Base-by-base conservation (phyloP, 305 asterid genomes). In the Fraxinus floribunda region DNA sequence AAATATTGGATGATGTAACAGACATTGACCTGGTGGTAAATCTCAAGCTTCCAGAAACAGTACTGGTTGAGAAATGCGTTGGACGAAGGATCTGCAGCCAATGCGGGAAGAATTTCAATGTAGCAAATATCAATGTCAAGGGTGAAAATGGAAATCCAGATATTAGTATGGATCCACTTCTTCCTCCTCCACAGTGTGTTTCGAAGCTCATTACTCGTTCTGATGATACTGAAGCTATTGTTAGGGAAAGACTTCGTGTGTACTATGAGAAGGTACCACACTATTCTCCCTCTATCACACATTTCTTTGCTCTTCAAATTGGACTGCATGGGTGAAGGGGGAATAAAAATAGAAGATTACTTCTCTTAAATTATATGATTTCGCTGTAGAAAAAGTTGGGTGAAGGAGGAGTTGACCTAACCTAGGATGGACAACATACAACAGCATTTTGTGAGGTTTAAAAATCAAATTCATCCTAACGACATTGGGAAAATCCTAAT, bases 61-160 rank as follows among this genome's bases (percentile, higher is more conserved):
- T 96, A 44, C 88, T 96, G 78, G 15, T 96, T 35, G 99, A 96
- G 89, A 96, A 96, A 90, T 96, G 99, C 89, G 91, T 96, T 11
- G 99, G 98, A 73, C 82, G 99, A 83, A 94, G 99, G 89, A 88
- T 96, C 85, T 96, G 98, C 88, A 83, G 90, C 80, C 88, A 91
- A 90, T 96, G 99, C 73, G 97, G 98, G 80, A 94, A 96, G 92
- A 93, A 92, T 87, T 96, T 94, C 84, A 96, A 96, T 68, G 91
- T 96, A 85, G 98, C 99, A 71, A 86, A 93, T 24, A 96, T 96
- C 76, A 81, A 94, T 75, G 85, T 89, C 71, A 89, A 91, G 85
- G 98, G 98, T 10, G 98, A 95, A 89, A 94, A 95, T 83, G 99
- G 99, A 73, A 85, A 85, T 80, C 98, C 97, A 8, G 94, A 91